Evolutionary conservation across 352 stramenopile genomes (phyloP).

Genomic region (Blastocystis sp.): DNA sequence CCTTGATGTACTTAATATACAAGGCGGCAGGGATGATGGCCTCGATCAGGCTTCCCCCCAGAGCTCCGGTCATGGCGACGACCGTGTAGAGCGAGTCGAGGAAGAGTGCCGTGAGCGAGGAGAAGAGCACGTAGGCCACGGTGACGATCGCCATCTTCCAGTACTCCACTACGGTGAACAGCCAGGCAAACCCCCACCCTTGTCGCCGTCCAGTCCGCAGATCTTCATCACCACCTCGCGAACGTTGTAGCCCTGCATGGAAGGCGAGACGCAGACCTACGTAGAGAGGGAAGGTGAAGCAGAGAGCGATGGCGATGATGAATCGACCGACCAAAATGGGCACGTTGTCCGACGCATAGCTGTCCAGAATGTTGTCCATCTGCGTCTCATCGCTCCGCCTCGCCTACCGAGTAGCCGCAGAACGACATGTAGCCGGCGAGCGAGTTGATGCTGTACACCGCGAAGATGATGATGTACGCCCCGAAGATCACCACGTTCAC

Average conservation of each 20-base stretch:
- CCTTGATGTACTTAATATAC: conserved; percentile 31
- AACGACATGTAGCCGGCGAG: conserved; percentile 54
- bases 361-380: conserved; percentile 56
- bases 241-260: conserved; percentile 22
- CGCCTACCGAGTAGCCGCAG: conserved; percentile 28
- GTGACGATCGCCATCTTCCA: conserved; percentile 47
- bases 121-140: conserved; percentile 41
- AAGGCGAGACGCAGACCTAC: neutral
- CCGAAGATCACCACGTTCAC: conserved; percentile 43
- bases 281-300: conserved; percentile 62
- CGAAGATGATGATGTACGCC: conserved; percentile 53
- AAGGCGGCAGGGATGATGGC: conserved; percentile 52
- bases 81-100: conserved; percentile 22
- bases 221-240: conserved; percentile 58
- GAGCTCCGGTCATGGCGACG: conserved; percentile 29
- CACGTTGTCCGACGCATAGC: neutral
- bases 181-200: neutral
- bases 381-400: neutral
- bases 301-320: conserved; percentile 45
- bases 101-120: conserved; percentile 31
- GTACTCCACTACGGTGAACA: neutral
- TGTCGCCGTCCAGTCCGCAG: neutral
- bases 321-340: conserved; percentile 25
- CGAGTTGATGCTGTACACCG: conserved; percentile 48
- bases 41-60: conserved; percentile 44